Conservation (phyloP, 2,329 filamentous ascomycete species). For the Colletotrichum sp. region DNA sequence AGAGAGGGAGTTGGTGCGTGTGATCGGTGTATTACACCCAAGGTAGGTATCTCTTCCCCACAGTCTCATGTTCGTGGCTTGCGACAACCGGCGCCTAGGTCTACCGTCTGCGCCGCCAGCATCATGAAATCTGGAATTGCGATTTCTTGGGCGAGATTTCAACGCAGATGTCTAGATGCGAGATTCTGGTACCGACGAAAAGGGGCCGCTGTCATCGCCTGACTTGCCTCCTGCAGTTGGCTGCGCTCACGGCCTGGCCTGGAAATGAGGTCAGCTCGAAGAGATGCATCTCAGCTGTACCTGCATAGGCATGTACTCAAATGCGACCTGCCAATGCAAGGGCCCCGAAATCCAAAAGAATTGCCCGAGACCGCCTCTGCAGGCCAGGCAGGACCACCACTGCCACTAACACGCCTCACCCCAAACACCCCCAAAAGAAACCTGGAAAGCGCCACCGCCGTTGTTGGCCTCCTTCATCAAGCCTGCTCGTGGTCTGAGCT, state of each 20-base stretch:
- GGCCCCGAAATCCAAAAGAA: background rate
- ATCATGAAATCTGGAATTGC: background rate
- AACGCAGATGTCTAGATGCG: background rate
- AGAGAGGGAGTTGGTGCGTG: background rate
- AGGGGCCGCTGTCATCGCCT: background rate
- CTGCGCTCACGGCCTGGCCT: background rate
- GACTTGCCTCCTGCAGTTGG: background rate
- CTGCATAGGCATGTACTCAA: background rate
- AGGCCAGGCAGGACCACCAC: background rate
- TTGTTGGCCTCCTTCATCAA: background rate
- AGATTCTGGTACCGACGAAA: background rate
- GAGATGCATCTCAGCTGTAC: background rate
- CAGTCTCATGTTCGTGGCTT: background rate
- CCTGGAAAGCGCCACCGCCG: background rate
- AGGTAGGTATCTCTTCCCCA: background rate
- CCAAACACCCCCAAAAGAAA: background rate
- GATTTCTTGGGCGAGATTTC: background rate
- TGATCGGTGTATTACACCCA: background rate
- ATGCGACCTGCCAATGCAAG: background rate
- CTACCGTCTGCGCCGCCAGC: background rate
- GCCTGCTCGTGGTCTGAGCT: background rate
- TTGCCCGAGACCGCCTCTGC: background rate
- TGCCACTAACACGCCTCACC: background rate
- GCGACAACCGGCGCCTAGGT: background rate
- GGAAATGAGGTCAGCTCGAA: background rate